Evolutionary conservation across 2,329 filamentous ascomycete genomes (phyloP).

Genomic region (Colletotrichum brevisporum): DNA sequence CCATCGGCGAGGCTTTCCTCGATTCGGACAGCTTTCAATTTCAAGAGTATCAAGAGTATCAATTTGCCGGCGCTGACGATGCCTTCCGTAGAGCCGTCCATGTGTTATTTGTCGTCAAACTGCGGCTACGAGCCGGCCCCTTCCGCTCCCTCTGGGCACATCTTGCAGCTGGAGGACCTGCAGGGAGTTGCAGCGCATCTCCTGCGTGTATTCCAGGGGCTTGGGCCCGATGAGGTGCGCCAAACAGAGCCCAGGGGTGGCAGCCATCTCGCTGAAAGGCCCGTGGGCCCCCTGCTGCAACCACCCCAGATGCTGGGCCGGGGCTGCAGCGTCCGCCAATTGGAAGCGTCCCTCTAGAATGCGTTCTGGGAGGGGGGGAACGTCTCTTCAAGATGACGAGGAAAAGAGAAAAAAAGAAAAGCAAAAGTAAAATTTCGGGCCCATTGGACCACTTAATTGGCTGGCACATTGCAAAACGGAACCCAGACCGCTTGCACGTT

Average conservation of each 20-base stretch:
- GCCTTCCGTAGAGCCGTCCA: not conserved
- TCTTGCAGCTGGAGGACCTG: not conserved
- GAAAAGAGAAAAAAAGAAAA: no score
- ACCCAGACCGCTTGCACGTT: not conserved
- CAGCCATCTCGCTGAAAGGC: not conserved
- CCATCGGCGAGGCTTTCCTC: not conserved
- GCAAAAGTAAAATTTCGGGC: not conserved
- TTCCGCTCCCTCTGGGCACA: not conserved
- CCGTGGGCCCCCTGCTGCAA: not conserved
- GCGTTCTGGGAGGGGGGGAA: not conserved
- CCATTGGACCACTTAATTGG: not conserved
- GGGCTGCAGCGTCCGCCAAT: not conserved
- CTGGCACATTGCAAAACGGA: not conserved
- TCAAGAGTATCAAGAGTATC: no score
- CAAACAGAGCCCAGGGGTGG: not conserved
- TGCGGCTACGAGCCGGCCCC: no score
- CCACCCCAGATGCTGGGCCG: not conserved
- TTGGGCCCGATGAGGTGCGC: slow-evolving; percentile 19
- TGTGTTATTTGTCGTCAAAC: no score
- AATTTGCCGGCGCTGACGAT: not conserved
- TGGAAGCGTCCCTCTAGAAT: not conserved
- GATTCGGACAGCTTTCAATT: not conserved
- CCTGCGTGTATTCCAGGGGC: slow-evolving; percentile 14
- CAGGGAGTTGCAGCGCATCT: not conserved
- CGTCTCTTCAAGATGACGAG: no score